These are phyloP conservation scores for Mycena amicta DNA, from an alignment of 768 basidiomycete genomes.

Conservation along the genomic window DNA sequence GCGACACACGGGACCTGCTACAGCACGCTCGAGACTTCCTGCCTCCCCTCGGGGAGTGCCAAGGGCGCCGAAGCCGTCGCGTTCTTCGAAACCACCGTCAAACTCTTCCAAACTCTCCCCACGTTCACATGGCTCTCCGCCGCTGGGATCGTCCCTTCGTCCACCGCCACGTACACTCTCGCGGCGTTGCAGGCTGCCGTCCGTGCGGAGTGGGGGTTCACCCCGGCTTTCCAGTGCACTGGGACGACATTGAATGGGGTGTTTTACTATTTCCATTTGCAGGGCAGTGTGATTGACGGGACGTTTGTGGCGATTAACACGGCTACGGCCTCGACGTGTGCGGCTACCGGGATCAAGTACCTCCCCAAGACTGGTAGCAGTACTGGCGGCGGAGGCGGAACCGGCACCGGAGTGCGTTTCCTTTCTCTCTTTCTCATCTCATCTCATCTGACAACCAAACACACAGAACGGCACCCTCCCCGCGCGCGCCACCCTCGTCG, in stretches of 20 bases:
- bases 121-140: conserved; percentile 57
- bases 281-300: conserved; percentile 59
- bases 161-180: conserved; percentile 44
- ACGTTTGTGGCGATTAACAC: conserved; percentile 51
- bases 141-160: conserved; percentile 56
- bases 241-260: conserved; percentile 41
- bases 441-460: conserved; percentile 3
- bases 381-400: background rate
- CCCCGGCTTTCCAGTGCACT: conserved; percentile 49
- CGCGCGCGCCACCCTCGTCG: conserved; percentile 35
- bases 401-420: background rate
- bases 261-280: conserved; percentile 58
- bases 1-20: conserved; percentile 61
- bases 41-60: conserved; percentile 59
- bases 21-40: conserved; percentile 61
- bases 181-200: conserved; percentile 43
- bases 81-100: background rate
- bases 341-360: conserved; percentile 49
- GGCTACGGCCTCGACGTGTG: conserved; percentile 42
- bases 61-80: conserved; percentile 55
- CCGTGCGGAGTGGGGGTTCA: conserved; percentile 44
- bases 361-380: conserved; percentile 40
- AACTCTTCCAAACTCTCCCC: conserved; percentile 43
- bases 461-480: too few relatives aligned
- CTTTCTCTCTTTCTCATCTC: background rate